Conservation (phyloP, 2,329 filamentous ascomycete species). For the Sphaerulina musiva region DNA sequence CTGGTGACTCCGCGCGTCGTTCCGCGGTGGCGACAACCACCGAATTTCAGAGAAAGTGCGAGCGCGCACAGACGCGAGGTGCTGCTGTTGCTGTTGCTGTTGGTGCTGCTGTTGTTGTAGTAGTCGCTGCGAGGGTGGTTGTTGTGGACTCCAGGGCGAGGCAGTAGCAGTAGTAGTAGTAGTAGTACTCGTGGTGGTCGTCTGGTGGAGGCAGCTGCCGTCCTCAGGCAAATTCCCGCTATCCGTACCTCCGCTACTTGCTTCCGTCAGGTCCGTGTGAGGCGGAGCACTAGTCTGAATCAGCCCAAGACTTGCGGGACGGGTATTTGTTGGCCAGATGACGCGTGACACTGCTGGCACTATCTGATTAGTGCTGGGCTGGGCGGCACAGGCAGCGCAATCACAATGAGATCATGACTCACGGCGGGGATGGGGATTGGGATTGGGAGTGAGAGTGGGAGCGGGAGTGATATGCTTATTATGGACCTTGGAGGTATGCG, state of each 20-base stretch:
- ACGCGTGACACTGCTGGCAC: slow-evolving; percentile 5
- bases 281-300: slow-evolving; percentile 3
- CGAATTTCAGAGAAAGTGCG: not conserved
- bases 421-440: not conserved
- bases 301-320: not conserved
- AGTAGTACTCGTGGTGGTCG: not conserved
- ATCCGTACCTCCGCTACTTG: not conserved
- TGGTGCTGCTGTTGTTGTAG: not conserved
- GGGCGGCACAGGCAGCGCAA: slow-evolving; percentile 3
- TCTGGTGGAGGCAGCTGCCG: not conserved
- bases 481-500: not conserved
- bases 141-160: not conserved
- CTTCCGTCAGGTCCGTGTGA: not conserved
- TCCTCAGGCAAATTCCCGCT: slow-evolving; percentile 3
- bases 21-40: slow-evolving; percentile 1
- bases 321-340: not conserved
- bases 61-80: not conserved
- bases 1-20: not conserved
- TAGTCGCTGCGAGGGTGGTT: too few species aligned
- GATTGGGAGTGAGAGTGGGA: too few species aligned
- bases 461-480: too few species aligned
- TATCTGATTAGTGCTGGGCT: not conserved
- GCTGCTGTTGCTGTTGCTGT: not conserved
- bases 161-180: not conserved
- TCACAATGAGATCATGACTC: not conserved